Evolutionary conservation across 1,284 basidiomycete species (phyloP).

Genomic region (Tylopilus sp.): DNA sequence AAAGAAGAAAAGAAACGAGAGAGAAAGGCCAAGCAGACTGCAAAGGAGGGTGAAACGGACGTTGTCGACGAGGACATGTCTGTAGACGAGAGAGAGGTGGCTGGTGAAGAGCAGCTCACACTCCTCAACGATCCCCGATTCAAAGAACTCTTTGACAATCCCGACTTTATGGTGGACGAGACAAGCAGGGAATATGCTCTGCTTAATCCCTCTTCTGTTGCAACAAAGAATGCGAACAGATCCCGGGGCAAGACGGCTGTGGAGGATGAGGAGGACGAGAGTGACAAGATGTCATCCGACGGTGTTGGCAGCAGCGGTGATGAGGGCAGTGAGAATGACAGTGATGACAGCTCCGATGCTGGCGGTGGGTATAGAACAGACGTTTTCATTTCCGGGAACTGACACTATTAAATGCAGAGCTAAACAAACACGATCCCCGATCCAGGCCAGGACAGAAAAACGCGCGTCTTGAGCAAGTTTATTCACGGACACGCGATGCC

Average conservation of each 20-base stretch:
- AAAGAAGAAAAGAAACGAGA: conserved; percentile 60
- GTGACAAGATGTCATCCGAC: conserved; percentile 76
- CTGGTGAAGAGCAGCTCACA: conserved; percentile 40
- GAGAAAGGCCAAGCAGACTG: conserved; percentile 40
- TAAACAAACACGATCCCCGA: conserved; percentile 51
- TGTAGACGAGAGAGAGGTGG: conserved; percentile 38
- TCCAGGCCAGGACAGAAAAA: conserved; percentile 48
- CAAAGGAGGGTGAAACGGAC: conserved; percentile 36
- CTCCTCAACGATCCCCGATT: conserved; percentile 90
- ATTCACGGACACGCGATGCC: conserved; percentile 41
- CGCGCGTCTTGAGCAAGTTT: conserved; percentile 45
- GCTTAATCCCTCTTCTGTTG: conserved; percentile 83
- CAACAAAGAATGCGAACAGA: conserved; percentile 44
- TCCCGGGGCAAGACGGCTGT: conserved; percentile 70
- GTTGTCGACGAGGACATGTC: conserved; percentile 44
- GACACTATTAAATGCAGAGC: conserved; percentile 37
- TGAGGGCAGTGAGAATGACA: conserved; percentile 43
- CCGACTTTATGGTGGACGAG: conserved; percentile 94
- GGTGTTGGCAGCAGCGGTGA: conserved; percentile 53
- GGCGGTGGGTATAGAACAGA: conserved; percentile 42
- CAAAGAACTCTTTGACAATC: conserved; percentile 87
- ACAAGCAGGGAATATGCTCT: conserved; percentile 83
- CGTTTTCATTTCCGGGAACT: conserved; percentile 21
- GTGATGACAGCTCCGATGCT: conserved; percentile 56
- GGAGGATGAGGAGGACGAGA: conserved; percentile 88